phyloP scores from a whole-genome alignment of 202 grass and related monocot species.

The Zoysia matrella region DNA sequence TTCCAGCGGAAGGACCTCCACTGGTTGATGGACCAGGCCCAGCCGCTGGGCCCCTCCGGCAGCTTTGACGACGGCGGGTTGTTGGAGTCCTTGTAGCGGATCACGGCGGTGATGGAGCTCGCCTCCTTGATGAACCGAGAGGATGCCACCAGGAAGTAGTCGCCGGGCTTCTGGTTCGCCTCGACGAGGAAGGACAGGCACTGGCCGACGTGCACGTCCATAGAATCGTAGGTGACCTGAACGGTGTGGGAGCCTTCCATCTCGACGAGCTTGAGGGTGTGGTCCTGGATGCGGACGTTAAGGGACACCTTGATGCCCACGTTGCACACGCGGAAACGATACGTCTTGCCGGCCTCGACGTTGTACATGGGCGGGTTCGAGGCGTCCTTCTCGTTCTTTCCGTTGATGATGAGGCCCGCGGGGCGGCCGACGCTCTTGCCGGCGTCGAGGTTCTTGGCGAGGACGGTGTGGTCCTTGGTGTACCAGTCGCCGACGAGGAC shows the following conservation, averaged over 20 bases:
- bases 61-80: conserved; percentile 60
- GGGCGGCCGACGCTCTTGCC: conserved; percentile 72
- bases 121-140: conserved; percentile 80
- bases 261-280: conserved; percentile 69
- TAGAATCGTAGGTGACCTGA: conserved; percentile 75
- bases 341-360: conserved; percentile 54
- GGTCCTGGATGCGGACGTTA: conserved; percentile 79
- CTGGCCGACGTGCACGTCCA: conserved; percentile 83
- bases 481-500: conserved; percentile 81
- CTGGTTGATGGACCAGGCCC: conserved; percentile 95
- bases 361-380: conserved; percentile 62
- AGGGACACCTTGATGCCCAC: conserved; percentile 69
- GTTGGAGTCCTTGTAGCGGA: conserved; percentile 71
- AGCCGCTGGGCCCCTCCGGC: conserved; percentile 65
- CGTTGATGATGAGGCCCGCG: conserved; percentile 75
- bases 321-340: conserved; percentile 59
- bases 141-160: conserved; percentile 79
- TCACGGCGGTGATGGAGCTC: conserved; percentile 45
- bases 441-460: conserved; percentile 58
- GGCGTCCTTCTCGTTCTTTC: conserved; percentile 67
- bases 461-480: conserved; percentile 71
- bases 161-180: conserved; percentile 72
- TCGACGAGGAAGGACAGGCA: conserved; percentile 78
- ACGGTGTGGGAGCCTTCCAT: conserved; percentile 93
- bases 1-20: conserved; percentile 96